Evolutionary conservation across 202 grass and related monocot species (phyloP), one percentile per base, ranked within the genome.

Genomic region (Carex arenaria): DNA sequence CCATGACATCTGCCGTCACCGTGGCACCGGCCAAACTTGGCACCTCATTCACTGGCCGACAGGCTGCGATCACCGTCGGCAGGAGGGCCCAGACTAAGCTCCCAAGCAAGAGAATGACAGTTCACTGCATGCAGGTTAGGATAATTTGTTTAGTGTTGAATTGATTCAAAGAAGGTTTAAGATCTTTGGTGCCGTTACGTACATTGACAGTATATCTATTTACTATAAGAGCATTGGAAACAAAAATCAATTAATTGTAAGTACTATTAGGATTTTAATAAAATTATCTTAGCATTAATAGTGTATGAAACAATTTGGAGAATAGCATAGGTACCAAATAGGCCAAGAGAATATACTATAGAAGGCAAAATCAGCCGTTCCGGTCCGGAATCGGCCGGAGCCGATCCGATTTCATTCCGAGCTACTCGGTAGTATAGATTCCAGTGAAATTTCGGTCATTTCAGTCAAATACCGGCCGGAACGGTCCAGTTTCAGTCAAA

Each of bases 41-140:
- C 62, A 64, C 80, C 42, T 47, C 63, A 69, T 82, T 23, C n/a
- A 45, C 67, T 5, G 59, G 78, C 31, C 10, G 67, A 71, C 67
- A 71, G 10, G 32, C 67, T 8, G 67, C 45, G 18, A 31, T 71
- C 67, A 71, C 67, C 31, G 8, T 71, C 32, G 42, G 38, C 61
- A 81, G 62, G 30, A 62, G 14, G 61, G 62, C 13, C 12, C 23
- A 15, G 51, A 22, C 83, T 18, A 38, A 62, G 73, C 64, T 80
- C n/a, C 56, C 70, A 70, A 86, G 60, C 89, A 91, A 83, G 59
- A 82, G 86, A 1, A 85, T 81, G 52, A 86, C 71, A 85, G 83
- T 91, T 62, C 61, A 3, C 64, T 88, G 89, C 80, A 88, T 88
- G 84, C 90, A 89, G 84, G 90, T 91, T 19, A 60, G 73, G 28